Evolutionary conservation across 2,329 filamentous ascomycete species (phyloP).

Genomic region (Colletotrichum spinosum): DNA sequence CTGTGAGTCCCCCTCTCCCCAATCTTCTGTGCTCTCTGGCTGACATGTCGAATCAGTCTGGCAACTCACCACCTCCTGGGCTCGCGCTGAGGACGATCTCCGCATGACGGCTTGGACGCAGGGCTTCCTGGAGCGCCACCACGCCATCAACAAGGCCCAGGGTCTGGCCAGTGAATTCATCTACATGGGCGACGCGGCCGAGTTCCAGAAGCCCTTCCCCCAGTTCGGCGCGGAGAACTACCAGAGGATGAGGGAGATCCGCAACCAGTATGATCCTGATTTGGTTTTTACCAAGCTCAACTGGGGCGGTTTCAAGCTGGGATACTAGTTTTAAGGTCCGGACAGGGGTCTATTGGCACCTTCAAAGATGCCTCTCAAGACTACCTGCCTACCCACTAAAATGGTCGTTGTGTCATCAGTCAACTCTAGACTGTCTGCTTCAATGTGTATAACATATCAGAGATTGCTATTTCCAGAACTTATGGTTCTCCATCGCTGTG

Average conservation of each 20-base stretch:
- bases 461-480: too few relatives aligned
- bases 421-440: too few relatives aligned
- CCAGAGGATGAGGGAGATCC: slow-evolving; percentile 45
- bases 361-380: too few relatives aligned
- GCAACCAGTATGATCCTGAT: slow-evolving; percentile 47
- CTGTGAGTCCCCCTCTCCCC: slow-evolving; percentile 39
- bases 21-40: rapidly evolving
- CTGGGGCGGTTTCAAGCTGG: slow-evolving; percentile 50
- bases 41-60: slow-evolving; percentile 43
- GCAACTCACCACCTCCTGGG: slow-evolving; percentile 53
- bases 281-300: slow-evolving; percentile 46
- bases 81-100: slow-evolving; percentile 47
- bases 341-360: too few relatives aligned
- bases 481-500: too few relatives aligned
- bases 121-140: slow-evolving; percentile 44
- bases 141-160: slow-evolving; percentile 46
- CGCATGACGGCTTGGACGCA: slow-evolving; percentile 49
- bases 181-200: slow-evolving; percentile 52
- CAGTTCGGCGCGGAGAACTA: slow-evolving; percentile 49
- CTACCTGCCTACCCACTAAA: too few relatives aligned
- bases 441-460: too few relatives aligned
- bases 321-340: too few relatives aligned
- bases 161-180: slow-evolving; percentile 48
- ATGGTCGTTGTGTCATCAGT: too few relatives aligned
- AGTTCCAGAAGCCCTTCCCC: slow-evolving; percentile 49